phyloP scores from a whole-genome alignment of 1,284 basidiomycete genomes.

The Leccinum pallidistipes region DNA sequence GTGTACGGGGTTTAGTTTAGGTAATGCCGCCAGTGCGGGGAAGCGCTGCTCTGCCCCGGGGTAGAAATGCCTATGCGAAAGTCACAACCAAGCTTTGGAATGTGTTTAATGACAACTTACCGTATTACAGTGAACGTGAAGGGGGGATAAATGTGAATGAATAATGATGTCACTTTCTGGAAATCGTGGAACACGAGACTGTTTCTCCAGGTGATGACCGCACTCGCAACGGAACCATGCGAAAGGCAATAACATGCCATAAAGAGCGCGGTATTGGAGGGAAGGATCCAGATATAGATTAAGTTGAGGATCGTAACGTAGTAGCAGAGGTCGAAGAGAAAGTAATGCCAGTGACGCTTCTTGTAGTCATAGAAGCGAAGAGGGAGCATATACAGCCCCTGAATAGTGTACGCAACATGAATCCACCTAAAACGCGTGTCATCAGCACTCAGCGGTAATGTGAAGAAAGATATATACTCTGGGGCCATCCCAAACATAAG shows the following conservation, averaged over 20 bases:
- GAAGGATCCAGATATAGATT: slow-evolving; percentile 84
- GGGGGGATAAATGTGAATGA: slow-evolving; percentile 89
- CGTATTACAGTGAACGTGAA: slow-evolving; percentile 86
- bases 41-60: slow-evolving; percentile 73
- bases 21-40: slow-evolving; percentile 73
- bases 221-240: slow-evolving; percentile 86
- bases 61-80: slow-evolving; percentile 71
- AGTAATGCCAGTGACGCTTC: slow-evolving; percentile 89
- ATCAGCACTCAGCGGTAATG: slow-evolving; percentile 6
- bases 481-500: slow-evolving; percentile 83
- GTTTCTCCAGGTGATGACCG: slow-evolving; percentile 96
- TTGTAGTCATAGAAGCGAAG: slow-evolving; percentile 83
- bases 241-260: slow-evolving; percentile 87
- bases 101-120: slow-evolving; percentile 42
- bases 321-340: slow-evolving; percentile 92
- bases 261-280: slow-evolving; percentile 71
- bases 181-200: slow-evolving; percentile 94
- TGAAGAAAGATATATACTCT: slow-evolving; percentile 48
- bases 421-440: slow-evolving; percentile 55
- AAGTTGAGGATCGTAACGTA: slow-evolving; percentile 88
- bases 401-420: slow-evolving; percentile 76
- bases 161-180: slow-evolving; percentile 91
- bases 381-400: slow-evolving; percentile 76
- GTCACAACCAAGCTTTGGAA: slow-evolving; percentile 5
- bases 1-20: slow-evolving; percentile 58